Base-by-base conservation (phyloP, 2,329 filamentous ascomycete species). In the Drechslera avenae region DNA sequence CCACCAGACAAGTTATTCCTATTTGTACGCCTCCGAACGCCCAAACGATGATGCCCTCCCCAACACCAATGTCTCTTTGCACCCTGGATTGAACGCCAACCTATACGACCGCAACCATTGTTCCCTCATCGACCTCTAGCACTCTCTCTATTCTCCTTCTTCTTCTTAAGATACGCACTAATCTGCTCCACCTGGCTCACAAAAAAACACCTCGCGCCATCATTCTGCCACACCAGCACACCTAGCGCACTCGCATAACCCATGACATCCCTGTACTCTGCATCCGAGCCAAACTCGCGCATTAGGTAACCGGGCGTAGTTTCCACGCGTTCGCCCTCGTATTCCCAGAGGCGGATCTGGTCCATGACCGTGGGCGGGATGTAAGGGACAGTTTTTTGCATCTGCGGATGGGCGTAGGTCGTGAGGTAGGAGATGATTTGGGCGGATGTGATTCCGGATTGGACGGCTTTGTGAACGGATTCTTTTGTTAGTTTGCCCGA, bases 291-390 rank as follows among this genome's bases (percentile, higher is more conserved):
- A 68, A 97, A 96, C 57, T 97, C 93, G 67, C 88, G 88, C 79
- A 99, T 96, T 21, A 97, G 73, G 71, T 91, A 97, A 0, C 94
- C 94, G 1, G 82, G 78, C 4, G 86, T 91, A 1, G 89, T 86
- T 72, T 89, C 89, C 84, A 99, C 95, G 42, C 94, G 84, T 77
- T 99, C 94, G 58, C 93, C 91, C 75, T 99, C 94, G 44, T 97
- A 86, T 78, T 99, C 93, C 94, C 94, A 99, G 16, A 99, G 84
- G 2, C 92, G 84, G 66, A 99, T 97, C 78, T 99, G 94, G 74
- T 99, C 94, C 57, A 97, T 90, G 13, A 99, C 94, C 0, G 95
- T 97, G 0, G 94, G 92, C 1, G 95, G 94, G 2, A 99, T 82
- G 13, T 96, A 84, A 1, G 92, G 89, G 0, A 84, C 82, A 35